Conservation (phyloP, 108 stramenopile species). For the Pseudonitzschia multistriata region DNA sequence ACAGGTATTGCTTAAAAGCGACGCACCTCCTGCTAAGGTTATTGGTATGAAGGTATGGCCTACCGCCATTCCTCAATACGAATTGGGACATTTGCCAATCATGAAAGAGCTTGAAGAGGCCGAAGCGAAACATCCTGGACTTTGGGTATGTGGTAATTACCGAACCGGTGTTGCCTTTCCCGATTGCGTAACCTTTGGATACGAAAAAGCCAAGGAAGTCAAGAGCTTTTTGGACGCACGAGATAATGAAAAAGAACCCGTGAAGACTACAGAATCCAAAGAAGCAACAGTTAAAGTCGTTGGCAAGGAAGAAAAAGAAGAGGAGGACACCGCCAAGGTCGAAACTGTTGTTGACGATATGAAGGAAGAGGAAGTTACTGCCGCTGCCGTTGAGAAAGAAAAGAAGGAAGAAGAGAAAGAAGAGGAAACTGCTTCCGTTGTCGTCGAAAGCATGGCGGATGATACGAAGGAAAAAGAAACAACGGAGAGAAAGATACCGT, state of each 20-base stretch:
- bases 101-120: slow-evolving; percentile 32
- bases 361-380: not conserved
- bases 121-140: slow-evolving; percentile 50
- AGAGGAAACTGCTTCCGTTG: not conserved
- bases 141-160: slow-evolving; percentile 92
- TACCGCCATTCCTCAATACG: slow-evolving; percentile 75
- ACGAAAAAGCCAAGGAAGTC: slow-evolving; percentile 80
- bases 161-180: slow-evolving; percentile 92
- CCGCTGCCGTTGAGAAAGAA: not conserved
- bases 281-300: not conserved
- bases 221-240: slow-evolving; percentile 51
- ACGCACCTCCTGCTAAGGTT: slow-evolving; percentile 83
- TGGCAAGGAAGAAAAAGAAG: not conserved
- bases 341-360: not conserved
- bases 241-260: not conserved
- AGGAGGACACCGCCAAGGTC: not conserved
- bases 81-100: slow-evolving; percentile 61
- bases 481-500: slow-evolving; percentile 10
- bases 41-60: slow-evolving; percentile 89
- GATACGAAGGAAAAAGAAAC: slow-evolving; percentile 12
- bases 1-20: slow-evolving; percentile 72
- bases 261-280: not conserved
- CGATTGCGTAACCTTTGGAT: slow-evolving; percentile 94
- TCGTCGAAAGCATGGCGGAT: not conserved
- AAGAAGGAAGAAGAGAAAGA: not conserved